These are phyloP conservation scores for Apiospora rasikravindrae DNA, from an alignment of 2,329 filamentous ascomycete species.

Conservation along the genomic window DNA sequence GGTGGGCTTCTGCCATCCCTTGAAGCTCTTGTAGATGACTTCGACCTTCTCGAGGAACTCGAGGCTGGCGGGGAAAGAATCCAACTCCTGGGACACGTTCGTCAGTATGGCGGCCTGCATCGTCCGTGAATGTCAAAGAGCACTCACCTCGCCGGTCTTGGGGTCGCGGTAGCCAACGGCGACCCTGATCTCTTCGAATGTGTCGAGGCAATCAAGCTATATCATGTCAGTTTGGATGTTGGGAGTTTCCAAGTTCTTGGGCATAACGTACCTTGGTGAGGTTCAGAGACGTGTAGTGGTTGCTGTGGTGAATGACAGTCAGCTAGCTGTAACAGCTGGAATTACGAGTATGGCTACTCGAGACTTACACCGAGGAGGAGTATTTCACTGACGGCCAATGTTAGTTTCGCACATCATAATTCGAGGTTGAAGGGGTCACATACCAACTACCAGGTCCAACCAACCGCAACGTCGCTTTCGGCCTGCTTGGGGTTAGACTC, in stretches of 20 bases:
- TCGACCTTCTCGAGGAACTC: slow-evolving; percentile 62
- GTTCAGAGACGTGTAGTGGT: slow-evolving; percentile 32
- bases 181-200: slow-evolving; percentile 75
- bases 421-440: background rate
- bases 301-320: background rate
- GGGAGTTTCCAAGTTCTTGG: background rate
- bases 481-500: slow-evolving; percentile 37
- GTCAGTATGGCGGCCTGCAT: background rate
- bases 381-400: slow-evolving; percentile 58
- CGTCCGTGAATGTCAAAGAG: background rate
- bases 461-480: slow-evolving; percentile 62
- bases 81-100: slow-evolving; percentile 43
- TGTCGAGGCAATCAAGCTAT: slow-evolving; percentile 70
- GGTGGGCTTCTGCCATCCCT: slow-evolving; percentile 72
- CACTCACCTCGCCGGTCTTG: slow-evolving; percentile 42
- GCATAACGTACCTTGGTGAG: slow-evolving; percentile 41
- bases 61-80: slow-evolving; percentile 70
- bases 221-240: background rate
- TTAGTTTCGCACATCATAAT: background rate
- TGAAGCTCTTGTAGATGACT: slow-evolving; percentile 70
- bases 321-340: slow-evolving; percentile 50
- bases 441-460: slow-evolving; percentile 66
- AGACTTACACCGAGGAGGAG: slow-evolving; percentile 59
- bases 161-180: slow-evolving; percentile 70
- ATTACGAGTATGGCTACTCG: slow-evolving; percentile 42